Conservation (phyloP, 495 filamentous ascomycete species). For the Neurospora sp. region DNA sequence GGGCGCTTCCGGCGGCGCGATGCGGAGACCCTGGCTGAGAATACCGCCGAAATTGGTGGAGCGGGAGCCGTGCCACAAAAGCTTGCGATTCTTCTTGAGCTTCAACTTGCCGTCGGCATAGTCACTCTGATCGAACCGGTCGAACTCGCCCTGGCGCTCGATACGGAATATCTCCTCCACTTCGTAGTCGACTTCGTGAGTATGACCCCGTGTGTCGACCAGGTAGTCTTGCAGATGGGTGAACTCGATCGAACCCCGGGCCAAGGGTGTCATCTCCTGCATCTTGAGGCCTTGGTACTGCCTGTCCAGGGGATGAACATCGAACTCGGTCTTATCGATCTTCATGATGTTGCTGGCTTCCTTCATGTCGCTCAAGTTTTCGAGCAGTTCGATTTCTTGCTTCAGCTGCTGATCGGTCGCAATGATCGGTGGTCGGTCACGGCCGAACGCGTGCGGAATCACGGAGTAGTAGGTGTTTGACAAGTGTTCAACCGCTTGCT, state of each 20-base stretch:
- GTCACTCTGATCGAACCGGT: conserved; percentile 50
- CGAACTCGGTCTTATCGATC: conserved; percentile 37
- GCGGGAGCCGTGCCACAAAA: conserved; percentile 79
- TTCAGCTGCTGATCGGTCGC: conserved; percentile 44
- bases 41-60: conserved; percentile 49
- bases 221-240: conserved; percentile 54
- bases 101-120: conserved; percentile 23
- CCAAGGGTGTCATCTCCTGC: conserved; percentile 65
- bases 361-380: conserved; percentile 73
- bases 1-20: conserved; percentile 76
- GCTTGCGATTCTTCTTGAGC: conserved; percentile 43
- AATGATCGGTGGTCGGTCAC: conserved; percentile 60
- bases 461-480: conserved; percentile 70
- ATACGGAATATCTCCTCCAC: conserved; percentile 78
- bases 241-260: conserved; percentile 50
- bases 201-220: conserved; percentile 46
- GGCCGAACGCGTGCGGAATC: conserved; percentile 76
- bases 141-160: conserved; percentile 60
- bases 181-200: conserved; percentile 47
- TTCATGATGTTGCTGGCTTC: conserved; percentile 71
- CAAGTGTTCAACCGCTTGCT: conserved; percentile 42
- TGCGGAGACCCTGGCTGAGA: conserved; percentile 72
- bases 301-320: conserved; percentile 54
- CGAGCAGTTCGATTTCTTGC: conserved; percentile 64
- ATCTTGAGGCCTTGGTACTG: conserved; percentile 61